phyloP scores from a whole-genome alignment of 2,329 filamentous ascomycete species.

The Pseudocercospora musae region DNA sequence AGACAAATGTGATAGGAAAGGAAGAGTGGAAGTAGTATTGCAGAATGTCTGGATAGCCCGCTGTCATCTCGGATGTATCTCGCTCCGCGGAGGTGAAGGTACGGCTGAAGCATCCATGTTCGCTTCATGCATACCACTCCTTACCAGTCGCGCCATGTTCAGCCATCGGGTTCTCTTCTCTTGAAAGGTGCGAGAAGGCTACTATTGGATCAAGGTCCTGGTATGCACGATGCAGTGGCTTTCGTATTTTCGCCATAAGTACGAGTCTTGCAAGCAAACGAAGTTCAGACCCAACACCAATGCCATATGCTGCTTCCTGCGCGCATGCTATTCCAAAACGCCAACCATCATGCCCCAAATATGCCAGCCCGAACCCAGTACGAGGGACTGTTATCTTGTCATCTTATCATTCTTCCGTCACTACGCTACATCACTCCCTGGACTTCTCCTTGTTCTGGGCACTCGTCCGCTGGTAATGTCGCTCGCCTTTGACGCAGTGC shows the following conservation, averaged over 20 bases:
- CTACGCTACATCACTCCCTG: conserved; percentile 2
- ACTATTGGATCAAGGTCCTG: background rate
- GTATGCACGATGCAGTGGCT: background rate
- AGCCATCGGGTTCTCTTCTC: too few species aligned
- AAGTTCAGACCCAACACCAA: background rate
- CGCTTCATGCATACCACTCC: too few species aligned
- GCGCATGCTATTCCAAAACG: background rate
- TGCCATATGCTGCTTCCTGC: background rate
- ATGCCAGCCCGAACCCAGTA: conserved; percentile 1
- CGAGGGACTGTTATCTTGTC: conserved; percentile 5
- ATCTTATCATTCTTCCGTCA: background rate
- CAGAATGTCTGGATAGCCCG: background rate
- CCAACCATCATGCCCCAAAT: background rate
- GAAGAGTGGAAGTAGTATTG: background rate
- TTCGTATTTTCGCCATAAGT: background rate
- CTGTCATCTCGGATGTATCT: conserved; percentile 3
- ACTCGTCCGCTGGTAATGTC: conserved; percentile 43
- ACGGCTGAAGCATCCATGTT: background rate
- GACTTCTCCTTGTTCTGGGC: conserved; percentile 28
- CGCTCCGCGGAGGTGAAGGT: background rate
- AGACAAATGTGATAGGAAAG: too few species aligned
- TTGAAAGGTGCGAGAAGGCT: background rate
- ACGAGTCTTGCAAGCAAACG: background rate
- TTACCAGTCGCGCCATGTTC: too few species aligned
- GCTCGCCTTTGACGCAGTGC: conserved; percentile 67